Percentiles rank a stretch among this genome's conserved stretches.
Evolutionary conservation across 2,329 filamentous ascomycete genomes (phyloP).

Genomic region (Thelonectria discophora): DNA sequence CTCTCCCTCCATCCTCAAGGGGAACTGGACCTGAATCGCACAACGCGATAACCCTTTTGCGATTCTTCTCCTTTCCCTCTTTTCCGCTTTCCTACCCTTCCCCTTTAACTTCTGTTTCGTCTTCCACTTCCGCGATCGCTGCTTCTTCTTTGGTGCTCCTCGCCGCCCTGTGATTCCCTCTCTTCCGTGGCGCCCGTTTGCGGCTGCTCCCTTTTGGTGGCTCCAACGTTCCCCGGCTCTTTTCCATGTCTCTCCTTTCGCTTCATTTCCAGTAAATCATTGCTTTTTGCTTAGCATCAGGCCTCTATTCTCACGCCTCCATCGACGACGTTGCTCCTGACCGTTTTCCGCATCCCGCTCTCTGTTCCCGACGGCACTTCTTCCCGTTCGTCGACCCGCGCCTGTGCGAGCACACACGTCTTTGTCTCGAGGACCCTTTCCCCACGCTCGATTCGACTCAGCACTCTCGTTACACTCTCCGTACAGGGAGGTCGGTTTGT

Average conservation of each 20-base stretch:
- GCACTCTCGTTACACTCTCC: slow-evolving; percentile 30
- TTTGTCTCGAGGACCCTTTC: slow-evolving; percentile 22
- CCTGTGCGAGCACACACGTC: slow-evolving; percentile 18
- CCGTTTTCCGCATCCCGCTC: slow-evolving; percentile 23
- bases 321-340: slow-evolving; percentile 24
- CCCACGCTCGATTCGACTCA: slow-evolving; percentile 30
- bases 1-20: slow-evolving; percentile 18
- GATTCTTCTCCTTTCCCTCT: slow-evolving; percentile 33
- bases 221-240: slow-evolving; percentile 18
- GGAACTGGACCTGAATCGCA: slow-evolving; percentile 22
- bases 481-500: slow-evolving; percentile 20
- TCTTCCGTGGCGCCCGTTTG: slow-evolving; percentile 11
- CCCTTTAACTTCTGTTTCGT: background rate
- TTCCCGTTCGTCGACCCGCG: slow-evolving; percentile 22
- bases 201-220: slow-evolving; percentile 25
- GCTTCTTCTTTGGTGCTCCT: slow-evolving; percentile 17
- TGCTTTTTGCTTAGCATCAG: slow-evolving; percentile 31
- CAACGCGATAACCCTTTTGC: slow-evolving; percentile 35
- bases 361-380: slow-evolving; percentile 24
- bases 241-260: slow-evolving; percentile 33
- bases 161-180: slow-evolving; percentile 12
- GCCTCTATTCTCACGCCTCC: slow-evolving; percentile 15
- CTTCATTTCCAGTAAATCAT: slow-evolving; percentile 28
- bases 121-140: background rate
- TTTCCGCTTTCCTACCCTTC: slow-evolving; percentile 13